Evolutionary conservation across 1,284 basidiomycete genomes (phyloP).

Genomic region (Spongiforma sp.): DNA sequence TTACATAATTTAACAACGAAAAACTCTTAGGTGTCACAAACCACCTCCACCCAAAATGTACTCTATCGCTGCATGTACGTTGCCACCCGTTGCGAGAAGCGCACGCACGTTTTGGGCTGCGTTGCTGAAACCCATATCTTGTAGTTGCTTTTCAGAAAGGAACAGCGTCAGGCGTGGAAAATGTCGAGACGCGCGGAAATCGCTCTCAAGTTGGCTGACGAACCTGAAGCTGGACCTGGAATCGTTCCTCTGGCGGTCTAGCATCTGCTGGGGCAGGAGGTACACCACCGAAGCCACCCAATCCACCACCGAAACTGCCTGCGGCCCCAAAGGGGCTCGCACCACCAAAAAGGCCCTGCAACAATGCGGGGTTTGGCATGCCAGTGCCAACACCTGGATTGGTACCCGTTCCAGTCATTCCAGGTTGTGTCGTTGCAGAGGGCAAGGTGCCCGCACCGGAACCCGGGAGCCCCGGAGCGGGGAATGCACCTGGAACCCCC

Average conservation of each 20-base stretch:
- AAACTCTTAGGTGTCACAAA: too few relatives aligned
- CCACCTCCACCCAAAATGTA: slow-evolving; percentile 86
- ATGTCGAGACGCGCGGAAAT: background rate
- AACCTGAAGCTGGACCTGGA: slow-evolving; percentile 84
- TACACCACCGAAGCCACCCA: slow-evolving; percentile 36
- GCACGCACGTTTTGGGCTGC: slow-evolving; percentile 90
- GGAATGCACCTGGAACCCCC: slow-evolving; percentile 46
- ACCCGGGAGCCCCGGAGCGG: slow-evolving; percentile 63
- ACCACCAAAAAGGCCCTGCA: slow-evolving; percentile 46
- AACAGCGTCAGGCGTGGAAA: background rate
- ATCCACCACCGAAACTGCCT: slow-evolving; percentile 31
- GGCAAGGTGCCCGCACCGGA: slow-evolving; percentile 21
- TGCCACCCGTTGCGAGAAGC: slow-evolving; percentile 85
- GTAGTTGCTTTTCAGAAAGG: slow-evolving; percentile 79
- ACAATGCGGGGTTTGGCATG: slow-evolving; percentile 46
- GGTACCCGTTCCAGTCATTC: slow-evolving; percentile 25
- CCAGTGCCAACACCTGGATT: slow-evolving; percentile 8
- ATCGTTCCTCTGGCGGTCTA: slow-evolving; percentile 85
- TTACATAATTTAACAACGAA: too few relatives aligned
- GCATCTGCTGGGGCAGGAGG: slow-evolving; percentile 62
- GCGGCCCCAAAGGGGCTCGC: slow-evolving; percentile 12
- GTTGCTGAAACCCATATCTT: slow-evolving; percentile 88
- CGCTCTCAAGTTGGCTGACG: background rate
- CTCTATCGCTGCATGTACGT: slow-evolving; percentile 90
- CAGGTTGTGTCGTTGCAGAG: slow-evolving; percentile 15